Evolutionary conservation across 331 rosid species (phyloP).

Genomic region (Pyrus hybrid): DNA sequence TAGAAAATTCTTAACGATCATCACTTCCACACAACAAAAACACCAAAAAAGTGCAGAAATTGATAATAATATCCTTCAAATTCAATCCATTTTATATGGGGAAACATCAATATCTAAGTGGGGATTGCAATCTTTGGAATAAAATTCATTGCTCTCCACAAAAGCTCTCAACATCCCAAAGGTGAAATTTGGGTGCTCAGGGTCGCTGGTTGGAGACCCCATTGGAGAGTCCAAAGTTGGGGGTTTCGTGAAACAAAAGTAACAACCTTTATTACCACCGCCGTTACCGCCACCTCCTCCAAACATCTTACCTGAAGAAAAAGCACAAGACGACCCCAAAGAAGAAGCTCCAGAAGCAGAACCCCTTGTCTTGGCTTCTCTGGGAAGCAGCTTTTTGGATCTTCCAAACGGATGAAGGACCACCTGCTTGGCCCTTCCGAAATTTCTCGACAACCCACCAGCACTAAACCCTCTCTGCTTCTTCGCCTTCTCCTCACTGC

Average conservation of each 20-base stretch:
- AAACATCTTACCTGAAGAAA: constrained; percentile 35
- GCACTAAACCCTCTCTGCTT: constrained; percentile 13
- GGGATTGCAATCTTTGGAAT: constrained; percentile 64
- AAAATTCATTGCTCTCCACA: constrained; percentile 64
- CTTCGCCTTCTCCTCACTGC: constrained; percentile 19
- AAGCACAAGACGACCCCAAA: constrained; percentile 1
- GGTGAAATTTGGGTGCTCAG: constrained; percentile 52
- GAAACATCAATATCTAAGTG: constrained; percentile 29
- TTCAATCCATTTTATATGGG: not conserved
- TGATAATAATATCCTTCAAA: not conserved
- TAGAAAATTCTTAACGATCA: not conserved
- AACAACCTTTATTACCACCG: constrained; percentile 30
- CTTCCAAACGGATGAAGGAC: constrained; percentile 35
- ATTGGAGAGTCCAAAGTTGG: constrained; percentile 32
- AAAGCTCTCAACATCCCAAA: constrained; percentile 44
- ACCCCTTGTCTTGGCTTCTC: constrained; percentile 15
- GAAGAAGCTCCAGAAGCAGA: constrained; percentile 15
- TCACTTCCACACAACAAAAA: not conserved
- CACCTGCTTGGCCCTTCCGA: constrained; percentile 32
- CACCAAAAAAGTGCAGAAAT: not conserved
- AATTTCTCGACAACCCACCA: constrained; percentile 18
- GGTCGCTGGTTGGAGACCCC: constrained; percentile 44
- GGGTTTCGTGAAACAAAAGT: constrained; percentile 48
- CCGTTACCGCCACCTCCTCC: constrained; percentile 1
- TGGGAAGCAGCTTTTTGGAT: constrained; percentile 30